phyloP scores from a whole-genome alignment of 2,329 filamentous ascomycete species.

The Rhytidhysteron rufulum region DNA sequence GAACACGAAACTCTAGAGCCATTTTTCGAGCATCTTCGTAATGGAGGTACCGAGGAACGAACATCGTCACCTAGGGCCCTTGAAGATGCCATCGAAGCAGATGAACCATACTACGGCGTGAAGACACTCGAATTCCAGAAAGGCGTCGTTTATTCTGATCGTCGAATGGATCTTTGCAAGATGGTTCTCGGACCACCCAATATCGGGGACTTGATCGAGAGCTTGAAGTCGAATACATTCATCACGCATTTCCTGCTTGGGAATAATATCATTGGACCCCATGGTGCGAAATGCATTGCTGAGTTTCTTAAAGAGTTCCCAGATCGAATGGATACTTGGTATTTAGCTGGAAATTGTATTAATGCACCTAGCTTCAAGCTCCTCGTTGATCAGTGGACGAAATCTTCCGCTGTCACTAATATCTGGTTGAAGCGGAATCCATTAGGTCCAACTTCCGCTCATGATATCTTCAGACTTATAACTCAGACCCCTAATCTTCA shows the following conservation, averaged over 20 bases:
- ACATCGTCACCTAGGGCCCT: constrained; percentile 7
- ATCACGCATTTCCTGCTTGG: constrained; percentile 52
- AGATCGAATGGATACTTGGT: constrained; percentile 52
- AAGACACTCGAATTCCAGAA: constrained; percentile 36
- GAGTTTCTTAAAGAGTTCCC: constrained; percentile 46
- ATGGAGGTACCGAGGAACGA: constrained; percentile 19
- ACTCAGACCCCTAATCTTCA: constrained; percentile 41
- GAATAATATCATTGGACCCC: constrained; percentile 53
- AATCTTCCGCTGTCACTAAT: constrained; percentile 44
- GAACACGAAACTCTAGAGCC: constrained; percentile 28
- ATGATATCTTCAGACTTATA: constrained; percentile 44
- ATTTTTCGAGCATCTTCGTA: constrained; percentile 34
- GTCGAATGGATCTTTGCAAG: constrained; percentile 54
- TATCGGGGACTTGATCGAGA: constrained; percentile 49
- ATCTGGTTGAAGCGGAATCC: constrained; percentile 56
- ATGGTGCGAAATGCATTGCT: constrained; percentile 41
- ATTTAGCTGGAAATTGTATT: constrained; percentile 54
- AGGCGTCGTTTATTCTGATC: constrained; percentile 49
- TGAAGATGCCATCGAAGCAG: constrained; percentile 14
- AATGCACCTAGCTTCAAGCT: constrained; percentile 39
- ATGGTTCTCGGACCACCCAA: constrained; percentile 52
- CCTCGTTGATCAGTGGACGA: constrained; percentile 45
- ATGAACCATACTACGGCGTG: constrained; percentile 32
- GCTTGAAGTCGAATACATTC: constrained; percentile 45
- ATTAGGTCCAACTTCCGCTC: constrained; percentile 37